Evolutionary conservation across 1,139 yeast genomes (phyloP).

Genomic region (Geotrichum fermentans): DNA sequence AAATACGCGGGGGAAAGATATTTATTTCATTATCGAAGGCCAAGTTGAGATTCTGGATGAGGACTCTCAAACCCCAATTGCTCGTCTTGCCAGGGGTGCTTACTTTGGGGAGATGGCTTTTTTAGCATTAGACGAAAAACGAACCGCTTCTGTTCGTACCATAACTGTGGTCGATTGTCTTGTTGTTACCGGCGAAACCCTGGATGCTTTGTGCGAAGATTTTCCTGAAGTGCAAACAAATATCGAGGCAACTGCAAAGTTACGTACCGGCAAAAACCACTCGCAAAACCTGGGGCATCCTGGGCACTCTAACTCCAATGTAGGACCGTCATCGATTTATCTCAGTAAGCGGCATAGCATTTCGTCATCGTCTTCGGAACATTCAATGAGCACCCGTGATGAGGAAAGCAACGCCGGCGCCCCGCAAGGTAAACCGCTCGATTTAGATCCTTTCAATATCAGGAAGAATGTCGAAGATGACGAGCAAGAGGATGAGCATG

Average conservation of each 20-base stretch:
- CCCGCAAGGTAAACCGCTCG: constrained; percentile 9
- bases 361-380: constrained; percentile 5
- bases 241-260: constrained; percentile 56
- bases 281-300: constrained; percentile 33
- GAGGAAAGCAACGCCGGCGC: background rate
- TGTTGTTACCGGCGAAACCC: constrained; percentile 51
- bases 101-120: constrained; percentile 78
- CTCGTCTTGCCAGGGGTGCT: constrained; percentile 56
- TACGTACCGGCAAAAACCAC: constrained; percentile 50
- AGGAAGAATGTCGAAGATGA: constrained; percentile 2
- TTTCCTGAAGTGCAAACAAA: constrained; percentile 57
- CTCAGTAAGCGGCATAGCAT: constrained; percentile 14
- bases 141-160: constrained; percentile 63
- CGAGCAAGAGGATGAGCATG: constrained; percentile 4
- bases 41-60: constrained; percentile 64
- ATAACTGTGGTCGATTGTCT: constrained; percentile 56
- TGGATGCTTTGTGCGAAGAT: constrained; percentile 50
- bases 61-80: constrained; percentile 41
- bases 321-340: constrained; percentile 1
- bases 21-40: constrained; percentile 62
- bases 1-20: constrained; percentile 57
- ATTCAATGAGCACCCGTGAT: background rate
- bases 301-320: background rate
- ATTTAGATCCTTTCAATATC: constrained; percentile 6
- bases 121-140: constrained; percentile 45